phyloP scores from a whole-genome alignment of 257 asterid species.

The Nyctanthes arbortristis region DNA sequence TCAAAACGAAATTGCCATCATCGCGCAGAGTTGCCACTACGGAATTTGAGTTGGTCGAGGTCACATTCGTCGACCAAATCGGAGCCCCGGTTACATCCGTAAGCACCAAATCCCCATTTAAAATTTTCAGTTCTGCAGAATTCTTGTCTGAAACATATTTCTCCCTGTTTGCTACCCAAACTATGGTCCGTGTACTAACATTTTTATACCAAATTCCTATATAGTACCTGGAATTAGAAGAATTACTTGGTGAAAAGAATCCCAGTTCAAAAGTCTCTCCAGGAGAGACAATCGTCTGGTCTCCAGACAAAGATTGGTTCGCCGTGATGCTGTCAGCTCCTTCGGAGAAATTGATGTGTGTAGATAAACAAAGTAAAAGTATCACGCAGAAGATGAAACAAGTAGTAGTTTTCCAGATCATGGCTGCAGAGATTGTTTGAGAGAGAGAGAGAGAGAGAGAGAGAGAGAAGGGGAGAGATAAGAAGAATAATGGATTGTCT shows the following conservation, averaged over 20 bases:
- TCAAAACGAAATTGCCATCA: conserved; percentile 23
- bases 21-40: conserved; percentile 22
- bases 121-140: conserved; percentile 17
- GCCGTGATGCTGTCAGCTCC: conserved; percentile 23
- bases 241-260: conserved; percentile 5
- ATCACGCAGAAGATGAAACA: neutral
- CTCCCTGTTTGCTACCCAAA: conserved; percentile 30
- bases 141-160: conserved; percentile 5
- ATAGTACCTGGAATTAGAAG: conserved; percentile 4
- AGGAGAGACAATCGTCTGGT: conserved; percentile 14
- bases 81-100: neutral
- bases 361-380: conserved; percentile 7
- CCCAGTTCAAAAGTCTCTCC: conserved; percentile 18
- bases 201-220: conserved; percentile 23
- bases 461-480: too few species aligned
- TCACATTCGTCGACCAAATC: conserved; percentile 24
- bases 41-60: neutral
- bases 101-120: conserved; percentile 19
- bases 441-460: neutral
- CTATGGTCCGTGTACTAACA: conserved; percentile 3
- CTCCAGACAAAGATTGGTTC: conserved; percentile 8
- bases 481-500: too few species aligned
- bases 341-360: neutral
- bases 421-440: neutral
- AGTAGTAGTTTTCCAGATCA: neutral